Evolutionary conservation across 1,139 yeast genomes (phyloP).

Genomic region (Suhomyces wounanorum): DNA sequence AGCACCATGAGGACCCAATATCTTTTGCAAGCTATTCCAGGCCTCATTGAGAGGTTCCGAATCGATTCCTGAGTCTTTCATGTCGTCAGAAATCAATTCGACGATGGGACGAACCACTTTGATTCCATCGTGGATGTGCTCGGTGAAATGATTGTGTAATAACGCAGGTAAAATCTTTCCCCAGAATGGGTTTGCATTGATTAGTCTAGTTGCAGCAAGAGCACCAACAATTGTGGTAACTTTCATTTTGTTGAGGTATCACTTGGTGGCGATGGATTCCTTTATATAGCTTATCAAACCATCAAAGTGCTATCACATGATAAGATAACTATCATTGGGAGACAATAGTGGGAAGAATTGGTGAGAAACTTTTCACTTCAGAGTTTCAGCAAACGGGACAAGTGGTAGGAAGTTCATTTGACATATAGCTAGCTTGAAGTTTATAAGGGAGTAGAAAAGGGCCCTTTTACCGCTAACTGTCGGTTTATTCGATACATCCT

Average conservation of each 20-base stretch:
- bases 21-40: slow-evolving; percentile 29
- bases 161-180: slow-evolving; percentile 7
- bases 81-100: not conserved
- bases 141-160: not conserved
- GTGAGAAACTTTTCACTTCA: too few relatives aligned
- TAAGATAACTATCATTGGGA: not conserved
- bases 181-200: slow-evolving; percentile 8
- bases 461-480: too few relatives aligned
- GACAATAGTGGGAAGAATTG: not conserved
- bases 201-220: slow-evolving; percentile 4
- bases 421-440: too few relatives aligned
- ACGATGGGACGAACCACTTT: slow-evolving; percentile 11
- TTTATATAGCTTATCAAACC: slow-evolving; percentile 1
- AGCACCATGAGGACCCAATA: slow-evolving; percentile 21
- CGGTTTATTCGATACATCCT: too few relatives aligned
- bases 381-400: too few relatives aligned
- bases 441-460: too few relatives aligned
- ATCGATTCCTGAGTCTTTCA: slow-evolving; percentile 2
- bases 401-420: too few relatives aligned
- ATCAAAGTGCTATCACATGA: not conserved
- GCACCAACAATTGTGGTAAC: slow-evolving; percentile 1
- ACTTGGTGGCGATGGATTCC: not conserved
- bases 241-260: slow-evolving; percentile 3
- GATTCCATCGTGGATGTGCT: slow-evolving; percentile 3
- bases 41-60: slow-evolving; percentile 17